Base-by-base conservation (phyloP, 768 basidiomycete species). In the Cystofilobasidium macerans region DNA sequence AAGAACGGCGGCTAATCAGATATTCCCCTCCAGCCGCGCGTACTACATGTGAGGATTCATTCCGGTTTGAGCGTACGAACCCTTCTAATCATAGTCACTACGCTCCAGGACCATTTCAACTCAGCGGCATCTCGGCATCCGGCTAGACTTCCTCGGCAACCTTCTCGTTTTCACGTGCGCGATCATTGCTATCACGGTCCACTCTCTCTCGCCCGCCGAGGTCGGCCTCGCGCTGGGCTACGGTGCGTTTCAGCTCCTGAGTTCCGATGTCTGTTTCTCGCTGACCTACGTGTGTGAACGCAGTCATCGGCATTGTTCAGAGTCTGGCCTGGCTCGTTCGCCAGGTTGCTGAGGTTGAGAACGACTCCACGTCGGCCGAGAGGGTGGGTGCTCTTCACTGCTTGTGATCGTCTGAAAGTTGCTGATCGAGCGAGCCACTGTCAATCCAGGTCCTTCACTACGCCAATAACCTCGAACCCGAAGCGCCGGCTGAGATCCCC, bases 81-180 rank as follows among this genome's bases (percentile, higher is more conserved):
- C 22, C 3, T 32, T 32, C 4, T 43, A 35, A 22, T 30, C 14
- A 4, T 3, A 4, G 24, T 28, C 48, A 28, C 54, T 3, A 2
- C 30, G 30, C 18, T 56, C 24, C 33, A 58, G 28, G 57, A 59
- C 64, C 0, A 48, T 65, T 45, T 81, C 84, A n/a, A 93, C 92
- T 73, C 91, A 92, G 76, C 79, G 85, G 78, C 82, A 73, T 90
- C 80, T 95, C 30, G 91, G 93, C 16, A 82, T 81, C 70, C 38
- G 65, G 16, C 38, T 67, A 40, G 65, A 68, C 57, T 30, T 54
- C 33, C 53, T 68, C 8, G 67, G 67, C 79, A 84, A 67, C 22
- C 54, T 67, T 1, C 60, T 67, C 7, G 60, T 60, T 11, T 64
- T 64, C 20, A 48, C 56, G 2, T 56, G 36, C 30, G 53, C 38